These are phyloP conservation scores for Boletus sensibilis DNA, from an alignment of 768 basidiomycete species.

Conservation along the genomic window DNA sequence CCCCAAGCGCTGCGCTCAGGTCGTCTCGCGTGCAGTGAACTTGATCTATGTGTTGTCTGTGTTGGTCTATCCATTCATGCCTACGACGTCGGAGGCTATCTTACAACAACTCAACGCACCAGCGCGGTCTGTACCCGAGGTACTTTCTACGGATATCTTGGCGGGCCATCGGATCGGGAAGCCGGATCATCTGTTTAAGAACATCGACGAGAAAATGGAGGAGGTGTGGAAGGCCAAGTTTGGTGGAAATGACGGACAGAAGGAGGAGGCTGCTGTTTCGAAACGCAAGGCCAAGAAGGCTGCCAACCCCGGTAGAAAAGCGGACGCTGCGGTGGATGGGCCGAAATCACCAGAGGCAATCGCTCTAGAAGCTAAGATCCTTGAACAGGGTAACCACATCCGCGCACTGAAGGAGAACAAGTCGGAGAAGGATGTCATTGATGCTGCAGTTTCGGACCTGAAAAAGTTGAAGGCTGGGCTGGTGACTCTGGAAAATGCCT, in stretches of 20 bases:
- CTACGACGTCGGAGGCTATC: conserved; percentile 78
- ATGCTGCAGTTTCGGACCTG: conserved; percentile 55
- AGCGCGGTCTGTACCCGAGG: conserved; percentile 71
- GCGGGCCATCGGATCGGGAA: conserved; percentile 82
- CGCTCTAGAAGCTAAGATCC: conserved; percentile 71
- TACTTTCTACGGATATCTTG: conserved; percentile 77
- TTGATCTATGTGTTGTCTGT: conserved; percentile 88
- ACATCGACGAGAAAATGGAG: conserved; percentile 88
- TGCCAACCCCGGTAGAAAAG: conserved; percentile 46
- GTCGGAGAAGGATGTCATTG: conserved; percentile 44
- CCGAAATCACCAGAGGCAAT: conserved; percentile 73
- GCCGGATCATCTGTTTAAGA: conserved; percentile 90
- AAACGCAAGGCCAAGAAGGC: conserved; percentile 57
- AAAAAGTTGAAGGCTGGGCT: conserved; percentile 66
- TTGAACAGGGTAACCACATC: conserved; percentile 73
- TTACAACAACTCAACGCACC: conserved; percentile 88
- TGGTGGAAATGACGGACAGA: conserved; percentile 55
- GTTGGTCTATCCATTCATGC: conserved; percentile 95
- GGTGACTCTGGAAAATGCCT: conserved; percentile 17
- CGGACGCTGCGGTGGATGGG: conserved; percentile 40
- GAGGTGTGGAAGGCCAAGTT: conserved; percentile 80
- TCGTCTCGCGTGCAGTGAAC: conserved; percentile 87
- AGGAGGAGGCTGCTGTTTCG: conserved; percentile 44
- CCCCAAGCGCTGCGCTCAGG: conserved; percentile 84
- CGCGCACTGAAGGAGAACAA: conserved; percentile 59